phyloP scores from a whole-genome alignment of 768 basidiomycete genomes.

The Agaricus blazei region DNA sequence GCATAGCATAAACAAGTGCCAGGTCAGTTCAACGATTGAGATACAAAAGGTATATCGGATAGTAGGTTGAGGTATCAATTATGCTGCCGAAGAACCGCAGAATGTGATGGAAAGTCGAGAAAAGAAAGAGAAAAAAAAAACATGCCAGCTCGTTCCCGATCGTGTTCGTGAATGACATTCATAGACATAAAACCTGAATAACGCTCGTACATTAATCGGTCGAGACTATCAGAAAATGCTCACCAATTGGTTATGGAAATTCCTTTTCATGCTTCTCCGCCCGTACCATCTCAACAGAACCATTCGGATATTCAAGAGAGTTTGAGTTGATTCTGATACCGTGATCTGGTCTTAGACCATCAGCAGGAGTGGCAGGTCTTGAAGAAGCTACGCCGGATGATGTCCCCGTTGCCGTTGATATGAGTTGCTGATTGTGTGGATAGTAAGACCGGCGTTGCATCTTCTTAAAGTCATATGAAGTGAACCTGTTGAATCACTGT shows the following conservation, averaged over 20 bases:
- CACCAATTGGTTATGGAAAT: constrained; percentile 33
- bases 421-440: constrained; percentile 72
- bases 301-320: constrained; percentile 31
- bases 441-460: constrained; percentile 92
- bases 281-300: constrained; percentile 17
- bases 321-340: constrained; percentile 28
- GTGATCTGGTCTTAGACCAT: constrained; percentile 39
- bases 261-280: constrained; percentile 46
- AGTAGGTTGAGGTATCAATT: background rate
- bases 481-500: constrained; percentile 53
- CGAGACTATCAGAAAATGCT: background rate
- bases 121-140: background rate
- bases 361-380: constrained; percentile 67
- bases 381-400: constrained; percentile 67
- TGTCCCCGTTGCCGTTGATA: constrained; percentile 70
- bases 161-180: constrained; percentile 6
- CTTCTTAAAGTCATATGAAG: constrained; percentile 87
- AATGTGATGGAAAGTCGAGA: background rate
- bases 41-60: constrained; percentile 11
- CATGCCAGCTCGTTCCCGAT: constrained; percentile 2
- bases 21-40: constrained; percentile 1
- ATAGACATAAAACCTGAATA: background rate
- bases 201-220: background rate
- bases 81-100: constrained; percentile 1
- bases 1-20: background rate